Evolutionary conservation across 495 filamentous ascomycete genomes (phyloP), one percentile per base, ranked within the genome.

Genomic region (Penicillium tannophilum): DNA sequence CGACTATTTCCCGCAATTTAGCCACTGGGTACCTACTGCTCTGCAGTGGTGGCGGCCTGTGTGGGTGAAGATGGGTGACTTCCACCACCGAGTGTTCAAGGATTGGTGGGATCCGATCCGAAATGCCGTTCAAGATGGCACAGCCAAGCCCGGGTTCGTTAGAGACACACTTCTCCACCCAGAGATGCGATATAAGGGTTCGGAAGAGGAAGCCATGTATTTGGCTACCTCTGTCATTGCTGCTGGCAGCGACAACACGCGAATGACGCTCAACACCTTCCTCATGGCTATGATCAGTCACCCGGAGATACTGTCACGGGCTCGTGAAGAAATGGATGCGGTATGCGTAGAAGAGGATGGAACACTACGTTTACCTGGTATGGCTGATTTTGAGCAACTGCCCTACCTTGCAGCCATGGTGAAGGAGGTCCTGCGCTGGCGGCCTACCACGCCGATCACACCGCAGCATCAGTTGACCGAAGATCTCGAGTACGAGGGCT

Each of bases 401-500:
- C 72, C 69, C 0, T 76, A 74, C 33, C 59, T 72, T 5, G 60
- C 51, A 39, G 72, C 69, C 7, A 31, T 70, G 16, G 61, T 72
- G 28, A 76, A 76, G 41, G 74, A 75, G 48, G 23, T 71, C 1
- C 55, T 74, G 12, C 69, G 74, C 6, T 76, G 74, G 74, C 39
- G 74, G 35, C 71, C 71, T 4, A 73, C 64, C 19, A 64, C 77
- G 19, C 66, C 64, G 6, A 64, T 70, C 36, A 63, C 68, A 1
- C 69, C 71, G 5, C 59, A 66, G 12, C 67, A 72, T 47, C 36
- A 44, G n/a, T 56, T 76, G 9, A 79, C 70, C 2, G 59, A 75
- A 42, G 77, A 84, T 49, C 67, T 83, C 61, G 76, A 82, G 46
- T 83, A 79, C 52, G 81, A 82, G 47, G 78, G 76, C 12, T 82